Conservation (phyloP, 805 yeast species). For the Pichia membranifaciens region DNA sequence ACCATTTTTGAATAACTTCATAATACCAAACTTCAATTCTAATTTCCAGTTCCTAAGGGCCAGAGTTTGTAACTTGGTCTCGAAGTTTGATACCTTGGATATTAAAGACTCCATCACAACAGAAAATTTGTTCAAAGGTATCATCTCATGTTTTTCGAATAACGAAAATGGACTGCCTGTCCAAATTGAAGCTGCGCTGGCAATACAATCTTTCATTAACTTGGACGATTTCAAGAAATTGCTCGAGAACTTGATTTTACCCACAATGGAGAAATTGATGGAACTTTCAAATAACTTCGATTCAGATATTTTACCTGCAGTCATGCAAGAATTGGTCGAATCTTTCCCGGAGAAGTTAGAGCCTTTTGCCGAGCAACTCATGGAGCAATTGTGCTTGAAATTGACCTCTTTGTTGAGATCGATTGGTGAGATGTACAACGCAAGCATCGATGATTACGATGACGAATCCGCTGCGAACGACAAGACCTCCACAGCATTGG, state of each 20-base stretch:
- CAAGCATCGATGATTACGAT: conserved; percentile 36
- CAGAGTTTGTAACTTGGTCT: conserved; percentile 59
- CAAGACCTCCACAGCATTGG: conserved; percentile 81
- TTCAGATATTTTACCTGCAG: conserved; percentile 78
- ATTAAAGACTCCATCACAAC: conserved; percentile 38
- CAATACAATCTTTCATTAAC: conserved; percentile 71
- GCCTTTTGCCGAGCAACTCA: conserved; percentile 76
- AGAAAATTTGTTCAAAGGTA: conserved; percentile 40
- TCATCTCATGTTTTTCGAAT: conserved; percentile 36
- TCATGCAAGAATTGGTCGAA: conserved; percentile 94
- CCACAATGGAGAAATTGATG: conserved; percentile 75
- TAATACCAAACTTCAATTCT: conserved; percentile 68
- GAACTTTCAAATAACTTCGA: conserved; percentile 75
- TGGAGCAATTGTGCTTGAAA: conserved; percentile 62
- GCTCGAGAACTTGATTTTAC: conserved; percentile 61
- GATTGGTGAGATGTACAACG: conserved; percentile 52
- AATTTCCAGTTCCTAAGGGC: conserved; percentile 66
- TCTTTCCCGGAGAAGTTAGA: conserved; percentile 80
- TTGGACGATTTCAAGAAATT: conserved; percentile 63
- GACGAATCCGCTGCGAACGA: conserved; percentile 50
- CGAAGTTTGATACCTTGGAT: conserved; percentile 58
- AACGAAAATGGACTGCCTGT: conserved; percentile 61
- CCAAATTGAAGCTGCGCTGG: conserved; percentile 76
- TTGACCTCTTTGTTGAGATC: conserved; percentile 68
- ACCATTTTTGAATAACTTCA: conserved; percentile 51